Percentiles rank a stretch among this genome's conserved stretches.
Conservation (phyloP, 192 early-diverging fungal species). For the Backusella luteola region DNA sequence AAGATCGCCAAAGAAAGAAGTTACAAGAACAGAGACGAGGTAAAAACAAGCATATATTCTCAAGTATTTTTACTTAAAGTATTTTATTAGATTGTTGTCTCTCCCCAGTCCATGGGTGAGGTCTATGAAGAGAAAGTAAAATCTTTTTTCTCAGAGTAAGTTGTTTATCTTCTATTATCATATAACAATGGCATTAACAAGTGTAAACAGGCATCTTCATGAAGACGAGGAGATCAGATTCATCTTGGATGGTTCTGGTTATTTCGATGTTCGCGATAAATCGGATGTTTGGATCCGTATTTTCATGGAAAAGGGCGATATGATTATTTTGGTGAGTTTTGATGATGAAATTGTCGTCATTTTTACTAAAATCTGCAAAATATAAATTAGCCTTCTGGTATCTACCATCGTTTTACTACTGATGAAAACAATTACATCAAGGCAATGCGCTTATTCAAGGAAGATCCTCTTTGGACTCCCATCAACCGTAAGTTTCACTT, state of each 20-base stretch:
- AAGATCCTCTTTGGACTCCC: conserved; percentile 82
- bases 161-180: conserved; percentile 1
- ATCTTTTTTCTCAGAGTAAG: conserved; percentile 85
- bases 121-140: conserved; percentile 93
- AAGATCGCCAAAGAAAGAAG: conserved; percentile 66
- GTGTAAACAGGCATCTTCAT: conserved; percentile 72
- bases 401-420: conserved; percentile 95
- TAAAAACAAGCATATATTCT: neutral
- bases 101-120: conserved; percentile 73
- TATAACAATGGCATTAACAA: neutral
- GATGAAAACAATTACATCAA: conserved; percentile 85
- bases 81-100: conserved; percentile 68
- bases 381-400: conserved; percentile 73
- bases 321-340: conserved; percentile 75
- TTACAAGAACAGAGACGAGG: conserved; percentile 93
- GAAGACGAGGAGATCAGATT: conserved; percentile 98
- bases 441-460: conserved; percentile 83
- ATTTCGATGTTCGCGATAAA: conserved; percentile 79
- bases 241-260: conserved; percentile 89
- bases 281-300: conserved; percentile 86
- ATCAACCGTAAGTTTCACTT: conserved; percentile 56
- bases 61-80: neutral
- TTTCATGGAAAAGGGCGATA: conserved; percentile 63
- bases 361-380: neutral
- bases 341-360: too few relatives aligned